phyloP scores from a whole-genome alignment of 225 moss, liverwort and hornwort species.

The Physcomitrium patens region DNA sequence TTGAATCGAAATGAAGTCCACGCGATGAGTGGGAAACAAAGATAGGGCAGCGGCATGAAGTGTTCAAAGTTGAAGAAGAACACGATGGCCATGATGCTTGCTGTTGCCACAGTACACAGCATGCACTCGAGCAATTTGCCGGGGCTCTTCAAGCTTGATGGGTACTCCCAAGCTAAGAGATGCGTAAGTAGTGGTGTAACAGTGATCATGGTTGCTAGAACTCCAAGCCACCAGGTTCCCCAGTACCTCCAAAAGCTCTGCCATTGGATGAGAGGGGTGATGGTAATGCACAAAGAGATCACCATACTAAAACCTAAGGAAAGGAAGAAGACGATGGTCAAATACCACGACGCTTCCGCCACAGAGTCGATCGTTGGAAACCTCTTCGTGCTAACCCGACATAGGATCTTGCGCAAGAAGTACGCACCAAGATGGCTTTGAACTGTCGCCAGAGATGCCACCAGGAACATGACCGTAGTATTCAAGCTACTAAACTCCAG shows the following conservation, averaged over 20 bases:
- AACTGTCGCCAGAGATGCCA: conserved; percentile 32
- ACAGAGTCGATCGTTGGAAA: conserved; percentile 60
- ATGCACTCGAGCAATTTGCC: conserved; percentile 43
- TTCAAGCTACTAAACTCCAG: conserved; percentile 22
- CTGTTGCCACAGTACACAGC: neutral
- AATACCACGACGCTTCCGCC: conserved; percentile 46
- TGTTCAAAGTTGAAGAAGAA: conserved; percentile 44
- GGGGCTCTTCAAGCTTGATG: conserved; percentile 26
- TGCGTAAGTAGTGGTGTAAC: conserved; percentile 60
- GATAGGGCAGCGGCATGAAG: conserved; percentile 56
- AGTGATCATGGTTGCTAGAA: conserved; percentile 51
- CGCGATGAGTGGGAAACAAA: conserved; percentile 66
- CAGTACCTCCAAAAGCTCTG: conserved; percentile 50
- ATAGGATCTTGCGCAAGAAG: conserved; percentile 48
- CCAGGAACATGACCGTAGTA: conserved; percentile 31
- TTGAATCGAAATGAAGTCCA: conserved; percentile 64
- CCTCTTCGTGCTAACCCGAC: conserved; percentile 31
- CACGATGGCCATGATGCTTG: conserved; percentile 33
- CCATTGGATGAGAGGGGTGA: conserved; percentile 48
- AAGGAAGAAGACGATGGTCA: conserved; percentile 32
- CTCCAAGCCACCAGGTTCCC: conserved; percentile 67
- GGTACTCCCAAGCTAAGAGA: conserved; percentile 23
- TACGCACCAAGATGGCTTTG: conserved; percentile 48
- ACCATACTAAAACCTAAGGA: conserved; percentile 50
- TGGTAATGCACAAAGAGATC: conserved; percentile 37